A percentile compares a stretch with the other conserved stretches of the same genome.
phyloP scores from a whole-genome alignment of 257 asterid genomes.

The Solanum paucissectum region DNA sequence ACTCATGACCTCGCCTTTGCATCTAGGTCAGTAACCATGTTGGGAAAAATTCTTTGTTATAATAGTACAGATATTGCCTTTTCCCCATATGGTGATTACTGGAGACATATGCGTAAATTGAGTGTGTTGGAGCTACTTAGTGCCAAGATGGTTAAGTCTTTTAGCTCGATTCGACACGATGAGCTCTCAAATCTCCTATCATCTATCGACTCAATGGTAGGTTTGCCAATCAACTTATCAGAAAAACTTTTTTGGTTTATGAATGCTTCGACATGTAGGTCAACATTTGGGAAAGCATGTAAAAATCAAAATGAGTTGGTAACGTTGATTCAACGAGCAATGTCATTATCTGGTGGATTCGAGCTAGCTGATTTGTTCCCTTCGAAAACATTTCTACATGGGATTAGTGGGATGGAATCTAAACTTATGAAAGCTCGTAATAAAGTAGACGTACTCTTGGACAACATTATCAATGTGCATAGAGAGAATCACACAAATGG shows the following conservation, averaged over 20 bases:
- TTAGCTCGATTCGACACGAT: not conserved
- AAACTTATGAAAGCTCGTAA: not conserved
- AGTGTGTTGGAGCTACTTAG: not conserved
- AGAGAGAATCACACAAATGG: not conserved
- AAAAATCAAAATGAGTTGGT: not conserved
- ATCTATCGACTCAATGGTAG: not conserved
- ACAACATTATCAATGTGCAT: not conserved
- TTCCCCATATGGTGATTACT: not conserved
- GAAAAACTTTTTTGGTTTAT: not conserved
- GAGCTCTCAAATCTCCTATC: not conserved
- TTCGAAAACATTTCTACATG: not conserved
- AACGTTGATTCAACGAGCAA: not conserved
- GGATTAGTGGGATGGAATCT: not conserved
- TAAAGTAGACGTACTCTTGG: not conserved
- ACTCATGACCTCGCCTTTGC: conserved; percentile 16
- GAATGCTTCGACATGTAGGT: not conserved
- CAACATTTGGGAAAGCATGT: not conserved
- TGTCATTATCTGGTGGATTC: not conserved
- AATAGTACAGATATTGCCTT: not conserved
- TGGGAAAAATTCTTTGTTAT: not conserved
- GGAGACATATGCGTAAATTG: not conserved
- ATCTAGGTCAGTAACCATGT: not conserved
- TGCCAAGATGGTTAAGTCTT: not conserved
- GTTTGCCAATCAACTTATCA: not conserved
- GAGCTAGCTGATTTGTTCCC: not conserved